Evolutionary conservation across 176 grass and related monocot species (phyloP), one percentile per base, ranked within the genome.

Genomic region (Thinopyrum elongatum): DNA sequence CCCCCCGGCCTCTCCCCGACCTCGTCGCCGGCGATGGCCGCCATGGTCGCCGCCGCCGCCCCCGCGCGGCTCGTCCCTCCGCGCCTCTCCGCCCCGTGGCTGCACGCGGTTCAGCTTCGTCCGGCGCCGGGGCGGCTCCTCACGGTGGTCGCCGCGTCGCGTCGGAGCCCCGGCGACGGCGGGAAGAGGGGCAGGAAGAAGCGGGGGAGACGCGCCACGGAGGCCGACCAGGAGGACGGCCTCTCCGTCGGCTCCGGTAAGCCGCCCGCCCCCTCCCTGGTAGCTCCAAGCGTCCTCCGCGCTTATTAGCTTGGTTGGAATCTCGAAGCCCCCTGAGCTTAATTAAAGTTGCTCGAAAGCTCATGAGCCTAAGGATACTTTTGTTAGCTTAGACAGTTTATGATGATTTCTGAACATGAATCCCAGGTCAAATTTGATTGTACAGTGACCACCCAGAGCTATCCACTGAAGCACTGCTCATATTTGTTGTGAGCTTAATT

Each of bases 221-320:
- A 83, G 4, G 12, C 70, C 3, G 84, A 89, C 8, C 89, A 74
- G 70, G 89, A 92, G 66, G 92, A 92, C 12, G 87, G 74, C 3
- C 74, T 91, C 11, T 82, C 89, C 23, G 39, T 83, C 70, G 41
- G 41, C 82, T 63, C 89, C 23, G 92, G 92, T 94, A 78, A 86
- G 80, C 51, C 8, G 35, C 14, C 19, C 30, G 1, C 19, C 28
- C 77, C 5, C 47, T 8, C 41, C n/a, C 70, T 23, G 47, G 8
- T 80, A 49, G 88, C 70, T 81, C 60, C 41, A 71, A 38, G 6
- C 35, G 25, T 55, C 61, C 17, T 74, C 35, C 22, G 39, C 70
- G 13, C 72, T 22, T 36, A 17, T 23, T 36, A 61, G 57, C 9
- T 61, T 61, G n/a, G 62, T 7, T 22, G 19, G 66, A 70, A 12